phyloP scores from a whole-genome alignment of 1,139 yeast genomes.

The Pichia sp. region DNA sequence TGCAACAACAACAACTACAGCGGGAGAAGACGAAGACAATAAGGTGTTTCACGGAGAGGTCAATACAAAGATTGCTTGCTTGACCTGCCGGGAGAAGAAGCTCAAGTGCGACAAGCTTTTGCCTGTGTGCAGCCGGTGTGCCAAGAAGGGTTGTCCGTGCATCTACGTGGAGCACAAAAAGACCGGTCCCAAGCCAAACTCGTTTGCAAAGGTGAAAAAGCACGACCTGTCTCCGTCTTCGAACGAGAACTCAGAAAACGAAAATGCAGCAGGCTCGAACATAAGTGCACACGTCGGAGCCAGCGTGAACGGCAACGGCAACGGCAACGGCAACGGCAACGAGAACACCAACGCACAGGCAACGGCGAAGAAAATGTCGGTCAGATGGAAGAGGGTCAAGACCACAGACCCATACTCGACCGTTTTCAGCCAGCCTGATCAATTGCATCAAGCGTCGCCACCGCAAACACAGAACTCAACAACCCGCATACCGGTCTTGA shows the following conservation, averaged over 20 bases:
- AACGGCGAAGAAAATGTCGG: neutral
- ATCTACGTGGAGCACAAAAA: slow-evolving; percentile 27
- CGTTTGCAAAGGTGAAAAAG: neutral
- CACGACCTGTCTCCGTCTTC: neutral
- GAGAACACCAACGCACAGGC: neutral
- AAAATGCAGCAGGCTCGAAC: neutral
- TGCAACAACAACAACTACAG: neutral
- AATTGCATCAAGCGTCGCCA: neutral
- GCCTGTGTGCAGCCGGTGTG: slow-evolving; percentile 29
- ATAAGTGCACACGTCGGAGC: neutral
- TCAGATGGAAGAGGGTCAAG: neutral
- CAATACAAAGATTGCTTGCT: slow-evolving; percentile 29
- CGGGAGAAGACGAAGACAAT: neutral
- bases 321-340: neutral
- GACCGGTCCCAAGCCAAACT: slow-evolving; percentile 31
- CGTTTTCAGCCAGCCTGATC: neutral
- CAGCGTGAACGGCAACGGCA: no score
- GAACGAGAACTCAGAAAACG: neutral
- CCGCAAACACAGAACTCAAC: neutral
- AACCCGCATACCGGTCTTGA: slow-evolving; percentile 2
- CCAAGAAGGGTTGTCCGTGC: slow-evolving; percentile 20
- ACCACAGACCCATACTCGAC: neutral
- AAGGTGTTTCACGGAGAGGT: slow-evolving; percentile 8
- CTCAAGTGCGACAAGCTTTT: slow-evolving; percentile 28
- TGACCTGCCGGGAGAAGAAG: slow-evolving; percentile 27